These are phyloP conservation scores for Millerago galiae DNA, from an alignment of 805 yeast genomes.

Conservation along the genomic window DNA sequence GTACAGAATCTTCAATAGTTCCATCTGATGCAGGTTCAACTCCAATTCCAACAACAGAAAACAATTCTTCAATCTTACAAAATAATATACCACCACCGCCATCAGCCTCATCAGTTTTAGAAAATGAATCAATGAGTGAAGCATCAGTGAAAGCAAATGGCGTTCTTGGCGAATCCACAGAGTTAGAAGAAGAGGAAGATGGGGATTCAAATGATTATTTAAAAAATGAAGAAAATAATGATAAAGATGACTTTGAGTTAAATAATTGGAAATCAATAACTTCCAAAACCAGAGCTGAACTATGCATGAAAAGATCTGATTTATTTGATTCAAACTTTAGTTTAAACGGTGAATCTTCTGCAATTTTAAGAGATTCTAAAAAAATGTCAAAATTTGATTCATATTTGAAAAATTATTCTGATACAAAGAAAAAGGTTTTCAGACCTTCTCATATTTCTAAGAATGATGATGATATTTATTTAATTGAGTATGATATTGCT, in stretches of 20 bases:
- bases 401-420: constrained; percentile 24
- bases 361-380: constrained; percentile 56
- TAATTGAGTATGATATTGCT: constrained; percentile 77
- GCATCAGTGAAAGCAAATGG: constrained; percentile 8
- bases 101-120: background rate
- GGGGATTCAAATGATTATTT: constrained; percentile 36
- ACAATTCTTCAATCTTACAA: background rate
- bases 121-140: background rate
- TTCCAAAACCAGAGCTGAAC: constrained; percentile 70
- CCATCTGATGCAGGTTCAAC: constrained; percentile 2
- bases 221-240: constrained; percentile 49
- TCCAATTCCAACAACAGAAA: background rate
- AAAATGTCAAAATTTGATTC: constrained; percentile 56
- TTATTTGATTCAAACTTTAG: constrained; percentile 50
- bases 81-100: background rate
- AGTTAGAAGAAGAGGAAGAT: constrained; percentile 26
- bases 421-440: constrained; percentile 28
- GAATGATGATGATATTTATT: constrained; percentile 40
- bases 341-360: constrained; percentile 62
- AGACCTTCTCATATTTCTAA: constrained; percentile 13
- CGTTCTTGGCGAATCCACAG: constrained; percentile 17
- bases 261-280: constrained; percentile 83
- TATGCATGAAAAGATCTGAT: constrained; percentile 60
- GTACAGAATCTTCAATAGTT: background rate
- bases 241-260: constrained; percentile 62